Evolutionary conservation across 2,329 filamentous ascomycete genomes (phyloP).

Genomic region (Aspergillus latus): DNA sequence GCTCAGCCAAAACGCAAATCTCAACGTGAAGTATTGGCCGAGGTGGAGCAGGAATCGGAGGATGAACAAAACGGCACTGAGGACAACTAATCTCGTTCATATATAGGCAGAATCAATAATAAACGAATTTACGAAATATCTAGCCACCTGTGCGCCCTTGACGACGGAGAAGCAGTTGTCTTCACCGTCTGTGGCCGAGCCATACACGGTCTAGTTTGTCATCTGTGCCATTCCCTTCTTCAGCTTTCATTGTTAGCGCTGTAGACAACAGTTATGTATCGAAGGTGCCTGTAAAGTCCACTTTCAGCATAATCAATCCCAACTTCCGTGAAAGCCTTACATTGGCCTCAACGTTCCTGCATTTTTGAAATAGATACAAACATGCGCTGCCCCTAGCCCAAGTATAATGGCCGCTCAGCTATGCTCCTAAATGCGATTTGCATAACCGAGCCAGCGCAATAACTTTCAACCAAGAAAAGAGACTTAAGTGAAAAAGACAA

Average conservation of each 20-base stretch:
- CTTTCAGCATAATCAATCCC: no score
- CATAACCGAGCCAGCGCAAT: conserved; percentile 11
- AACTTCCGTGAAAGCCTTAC: not conserved
- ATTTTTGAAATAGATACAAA: not conserved
- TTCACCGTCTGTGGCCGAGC: no score
- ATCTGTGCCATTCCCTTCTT: no score
- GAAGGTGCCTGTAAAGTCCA: no score
- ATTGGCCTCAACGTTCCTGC: conserved; percentile 2
- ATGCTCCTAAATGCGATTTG: conserved; percentile 6
- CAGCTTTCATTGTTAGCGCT: no score
- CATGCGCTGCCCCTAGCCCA: not conserved
- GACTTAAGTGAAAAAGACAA: conserved; percentile 2
- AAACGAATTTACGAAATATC: not conserved
- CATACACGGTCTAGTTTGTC: no score
- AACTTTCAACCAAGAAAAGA: not conserved
- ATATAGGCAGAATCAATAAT: not conserved
- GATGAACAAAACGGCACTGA: conserved; percentile 30
- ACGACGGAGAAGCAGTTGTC: no score
- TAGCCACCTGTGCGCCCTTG: no score
- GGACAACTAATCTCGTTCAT: conserved; percentile 15
- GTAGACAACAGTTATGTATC: no score
- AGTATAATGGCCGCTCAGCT: not conserved
- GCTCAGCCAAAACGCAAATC: conserved; percentile 22
- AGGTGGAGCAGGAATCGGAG: conserved; percentile 34
- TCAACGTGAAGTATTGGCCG: conserved; percentile 32